Evolutionary conservation across 2,329 filamentous ascomycete genomes (phyloP), one percentile per base, ranked within the genome.

Genomic region (Pseudonectria foliicola): DNA sequence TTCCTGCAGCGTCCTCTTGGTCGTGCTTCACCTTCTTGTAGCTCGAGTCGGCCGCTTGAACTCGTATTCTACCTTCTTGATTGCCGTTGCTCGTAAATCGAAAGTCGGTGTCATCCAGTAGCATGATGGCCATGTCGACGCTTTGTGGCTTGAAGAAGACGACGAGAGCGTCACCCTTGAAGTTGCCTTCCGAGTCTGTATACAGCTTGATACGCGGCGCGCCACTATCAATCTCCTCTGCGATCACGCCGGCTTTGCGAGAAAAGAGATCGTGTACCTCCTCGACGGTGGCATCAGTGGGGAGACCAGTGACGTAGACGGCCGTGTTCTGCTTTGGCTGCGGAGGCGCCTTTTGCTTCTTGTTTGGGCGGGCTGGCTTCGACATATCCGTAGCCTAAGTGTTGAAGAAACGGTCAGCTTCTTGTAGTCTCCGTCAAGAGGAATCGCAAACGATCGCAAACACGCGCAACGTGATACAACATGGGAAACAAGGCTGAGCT

Each of bases 131-230:
- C 66, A 88, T 82, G 27, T 83, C 69, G 39, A 98, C 90, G n/a
- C 85, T 93, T 55, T 94, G 88, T 0, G 88, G 84, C 50, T 92
- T 86, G 73, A 95, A 95, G 64, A 93, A 98, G 25, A 96, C 85
- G 35, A 98, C 70, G 23, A 98, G 71, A 3, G 86, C 89, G 56
- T 96, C 89, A 41, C 92, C 92, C 57, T 95, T 96, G 71, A 95
- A 94, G 12, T 78, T 75, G 13, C 88, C 92, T 2, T 80, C 64
- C 2, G 83, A 77, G 56, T 95, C 81, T 13, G 71, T 77, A 63
- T 98, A 98, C 60, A 98, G 77, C 65, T 95, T 96, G 63, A 98
- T 90, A 25, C 92, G 82, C 29, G 87, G 86, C 29, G 80, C 76
- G 37, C 86, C 85, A 52, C 80, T 88, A 54, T 95, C 89, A 45